Evolutionary conservation across 345 rosid species (phyloP).

Genomic region (Eucalyptus tenuipes): DNA sequence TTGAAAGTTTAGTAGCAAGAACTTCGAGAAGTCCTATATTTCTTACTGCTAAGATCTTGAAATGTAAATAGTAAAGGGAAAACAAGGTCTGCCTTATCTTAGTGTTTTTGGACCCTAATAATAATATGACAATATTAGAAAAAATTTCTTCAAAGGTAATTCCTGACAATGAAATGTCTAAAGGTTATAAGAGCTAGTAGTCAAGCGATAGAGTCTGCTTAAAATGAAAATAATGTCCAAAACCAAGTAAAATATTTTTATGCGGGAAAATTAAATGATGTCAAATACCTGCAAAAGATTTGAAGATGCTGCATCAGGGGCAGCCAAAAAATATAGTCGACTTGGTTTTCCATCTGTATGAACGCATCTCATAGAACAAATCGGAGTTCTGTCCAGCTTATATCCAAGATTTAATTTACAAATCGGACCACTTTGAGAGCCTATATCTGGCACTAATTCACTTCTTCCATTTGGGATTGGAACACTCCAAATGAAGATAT

Average conservation of each 20-base stretch:
- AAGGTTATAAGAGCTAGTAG: neutral
- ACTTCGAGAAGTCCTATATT: neutral
- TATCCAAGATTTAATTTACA: conserved; percentile 83
- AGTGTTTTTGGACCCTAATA: neutral
- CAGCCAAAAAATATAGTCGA: conserved; percentile 59
- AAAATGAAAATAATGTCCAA: neutral
- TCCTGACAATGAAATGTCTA: neutral
- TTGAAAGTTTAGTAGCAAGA: neutral
- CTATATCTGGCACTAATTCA: conserved; percentile 22
- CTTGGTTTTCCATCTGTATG: conserved; percentile 65
- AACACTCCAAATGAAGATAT: conserved; percentile 61
- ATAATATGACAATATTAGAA: neutral
- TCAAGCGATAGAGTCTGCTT: neutral
- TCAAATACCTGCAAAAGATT: conserved; percentile 46
- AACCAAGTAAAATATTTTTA: neutral
- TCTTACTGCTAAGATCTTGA: neutral
- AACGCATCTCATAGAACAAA: conserved; percentile 58
- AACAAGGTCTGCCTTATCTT: neutral
- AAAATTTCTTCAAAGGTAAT: neutral
- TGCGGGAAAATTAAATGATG: neutral
- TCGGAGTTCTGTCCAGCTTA: conserved; percentile 62
- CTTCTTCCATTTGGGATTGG: conserved; percentile 20
- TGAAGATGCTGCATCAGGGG: conserved; percentile 31
- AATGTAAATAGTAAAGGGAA: neutral
- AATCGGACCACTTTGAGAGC: conserved; percentile 25